These are phyloP conservation scores for Fusarium fracticaudum DNA, from an alignment of 2,329 filamentous ascomycete species.

Conservation along the genomic window DNA sequence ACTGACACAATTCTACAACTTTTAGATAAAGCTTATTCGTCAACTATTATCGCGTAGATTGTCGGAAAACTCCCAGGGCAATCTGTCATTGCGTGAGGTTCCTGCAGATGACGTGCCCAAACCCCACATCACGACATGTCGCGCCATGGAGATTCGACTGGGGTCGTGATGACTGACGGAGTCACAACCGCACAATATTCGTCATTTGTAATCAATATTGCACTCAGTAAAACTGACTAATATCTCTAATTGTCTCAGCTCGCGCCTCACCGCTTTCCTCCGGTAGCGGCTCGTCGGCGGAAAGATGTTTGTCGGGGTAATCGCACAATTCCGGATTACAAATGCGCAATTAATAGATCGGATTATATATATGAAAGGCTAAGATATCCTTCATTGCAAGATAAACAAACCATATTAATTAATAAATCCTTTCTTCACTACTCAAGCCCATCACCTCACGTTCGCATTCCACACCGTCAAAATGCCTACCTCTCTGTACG, in stretches of 20 bases:
- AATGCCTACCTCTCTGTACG: conserved; percentile 3
- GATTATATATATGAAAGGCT: background rate
- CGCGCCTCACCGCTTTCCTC: background rate
- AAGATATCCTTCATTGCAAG: too few relatives aligned
- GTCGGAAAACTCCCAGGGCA: background rate
- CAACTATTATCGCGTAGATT: accelerated
- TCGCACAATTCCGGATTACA: background rate
- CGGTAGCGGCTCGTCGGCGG: background rate
- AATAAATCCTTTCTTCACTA: background rate
- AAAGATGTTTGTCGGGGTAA: background rate
- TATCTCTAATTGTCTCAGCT: background rate
- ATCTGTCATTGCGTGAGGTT: background rate
- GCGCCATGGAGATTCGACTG: background rate
- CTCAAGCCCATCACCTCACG: accelerated
- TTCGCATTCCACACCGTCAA: background rate
- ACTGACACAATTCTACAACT: too few relatives aligned
- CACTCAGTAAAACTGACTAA: background rate
- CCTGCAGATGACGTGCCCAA: background rate
- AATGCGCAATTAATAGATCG: background rate
- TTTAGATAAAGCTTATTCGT: too few relatives aligned
- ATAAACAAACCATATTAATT: too few relatives aligned
- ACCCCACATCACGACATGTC: background rate
- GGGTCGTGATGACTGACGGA: background rate
- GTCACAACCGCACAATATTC: background rate
- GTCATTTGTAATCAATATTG: background rate